These are phyloP conservation scores for Funneliformis caledonium DNA, from an alignment of 371 early-diverging fungal genomes.

Conservation along the genomic window DNA sequence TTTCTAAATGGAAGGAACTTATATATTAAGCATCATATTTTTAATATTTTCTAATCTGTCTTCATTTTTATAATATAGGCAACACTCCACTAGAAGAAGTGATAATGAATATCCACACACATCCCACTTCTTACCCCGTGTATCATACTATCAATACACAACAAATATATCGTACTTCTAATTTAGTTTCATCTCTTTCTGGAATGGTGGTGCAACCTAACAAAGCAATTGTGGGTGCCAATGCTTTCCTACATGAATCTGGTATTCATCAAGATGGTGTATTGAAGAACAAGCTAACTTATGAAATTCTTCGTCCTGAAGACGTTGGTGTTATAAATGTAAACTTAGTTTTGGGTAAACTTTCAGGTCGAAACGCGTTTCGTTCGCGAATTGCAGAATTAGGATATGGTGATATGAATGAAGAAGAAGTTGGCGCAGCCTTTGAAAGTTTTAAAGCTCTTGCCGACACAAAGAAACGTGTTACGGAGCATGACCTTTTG, in stretches of 20 bases:
- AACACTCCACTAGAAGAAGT: conserved; percentile 96
- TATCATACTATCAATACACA: conserved; percentile 86
- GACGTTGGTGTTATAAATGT: conserved; percentile 86
- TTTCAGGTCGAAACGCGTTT: conserved; percentile 95
- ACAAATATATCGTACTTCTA: conserved; percentile 85
- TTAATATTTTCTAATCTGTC: conserved; percentile 15
- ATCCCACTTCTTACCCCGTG: conserved; percentile 84
- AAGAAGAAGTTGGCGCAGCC: conserved; percentile 72
- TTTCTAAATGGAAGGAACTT: not conserved
- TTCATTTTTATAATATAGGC: conserved; percentile 50
- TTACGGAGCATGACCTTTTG: conserved; percentile 87
- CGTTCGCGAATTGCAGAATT: conserved; percentile 78
- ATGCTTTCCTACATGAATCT: conserved; percentile 97
- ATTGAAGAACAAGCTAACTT: conserved; percentile 91
- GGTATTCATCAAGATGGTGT: conserved; percentile 98
- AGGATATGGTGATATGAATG: conserved; percentile 70
- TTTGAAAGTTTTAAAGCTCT: conserved; percentile 89
- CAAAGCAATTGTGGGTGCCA: conserved; percentile 97
- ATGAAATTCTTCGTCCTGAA: conserved; percentile 94
- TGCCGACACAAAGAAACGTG: conserved; percentile 90
- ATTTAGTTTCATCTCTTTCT: conserved; percentile 82
- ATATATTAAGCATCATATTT: not conserved
- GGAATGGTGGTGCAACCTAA: conserved; percentile 96
- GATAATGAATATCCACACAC: conserved; percentile 92
- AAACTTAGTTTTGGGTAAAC: conserved; percentile 91